Conservation (phyloP, 164 flowering plant genomes). For the Pachysandra terminalis region DNA sequence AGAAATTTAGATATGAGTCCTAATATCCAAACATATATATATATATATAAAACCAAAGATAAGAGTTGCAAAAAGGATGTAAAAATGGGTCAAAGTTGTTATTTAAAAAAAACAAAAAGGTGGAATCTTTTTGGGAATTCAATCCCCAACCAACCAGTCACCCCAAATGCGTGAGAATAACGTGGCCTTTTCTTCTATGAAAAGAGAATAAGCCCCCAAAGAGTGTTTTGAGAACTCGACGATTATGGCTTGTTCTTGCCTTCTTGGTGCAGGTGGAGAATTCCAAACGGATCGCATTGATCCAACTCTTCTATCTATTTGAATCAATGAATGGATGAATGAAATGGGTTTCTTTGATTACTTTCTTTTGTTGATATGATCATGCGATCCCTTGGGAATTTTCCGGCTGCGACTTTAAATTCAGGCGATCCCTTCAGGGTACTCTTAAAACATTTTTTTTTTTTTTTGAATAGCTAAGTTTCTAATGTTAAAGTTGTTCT, state of each 20-base stretch:
- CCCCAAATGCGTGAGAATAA: conserved; percentile 13
- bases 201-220: conserved; percentile 2
- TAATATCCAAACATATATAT: too few species aligned
- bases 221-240: background rate
- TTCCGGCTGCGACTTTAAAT: conserved; percentile 29
- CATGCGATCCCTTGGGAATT: conserved; percentile 61
- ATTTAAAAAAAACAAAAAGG: background rate
- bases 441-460: background rate
- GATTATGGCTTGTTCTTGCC: background rate
- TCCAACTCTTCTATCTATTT: conserved; percentile 21
- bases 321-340: too few species aligned
- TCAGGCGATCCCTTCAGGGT: conserved; percentile 1
- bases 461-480: too few species aligned
- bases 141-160: too few species aligned
- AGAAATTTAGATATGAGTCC: too few species aligned
- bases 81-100: background rate
- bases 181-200: conserved; percentile 7
- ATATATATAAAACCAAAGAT: too few species aligned
- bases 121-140: background rate
- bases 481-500: too few species aligned
- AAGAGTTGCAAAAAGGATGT: background rate
- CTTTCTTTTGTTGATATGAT: conserved; percentile 24
- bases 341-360: background rate
- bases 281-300: conserved; percentile 82
- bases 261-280: conserved; percentile 48